These are phyloP conservation scores for Lycium barbarum DNA, from an alignment of 257 asterid genomes.

Conservation along the genomic window DNA sequence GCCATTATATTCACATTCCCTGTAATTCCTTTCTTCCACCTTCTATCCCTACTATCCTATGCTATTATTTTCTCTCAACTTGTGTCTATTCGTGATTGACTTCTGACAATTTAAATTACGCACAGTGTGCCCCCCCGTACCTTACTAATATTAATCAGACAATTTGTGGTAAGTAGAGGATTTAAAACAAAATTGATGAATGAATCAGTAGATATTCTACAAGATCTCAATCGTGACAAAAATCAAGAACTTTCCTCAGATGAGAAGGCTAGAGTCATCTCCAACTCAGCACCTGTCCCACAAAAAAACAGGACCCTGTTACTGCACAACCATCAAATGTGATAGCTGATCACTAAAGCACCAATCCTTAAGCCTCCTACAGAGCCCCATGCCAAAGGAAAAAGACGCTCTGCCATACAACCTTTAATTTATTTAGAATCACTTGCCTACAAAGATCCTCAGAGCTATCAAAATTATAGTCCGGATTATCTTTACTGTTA, in stretches of 20 bases:
- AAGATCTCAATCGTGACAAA: background rate
- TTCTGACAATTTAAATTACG: background rate
- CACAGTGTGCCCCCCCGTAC: background rate
- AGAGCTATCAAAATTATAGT: conserved; percentile 6
- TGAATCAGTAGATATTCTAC: background rate
- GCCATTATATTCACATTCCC: background rate
- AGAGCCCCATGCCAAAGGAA: background rate
- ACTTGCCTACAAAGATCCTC: background rate
- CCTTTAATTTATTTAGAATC: background rate
- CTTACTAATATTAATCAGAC: background rate
- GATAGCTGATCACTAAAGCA: background rate
- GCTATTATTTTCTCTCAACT: conserved; percentile 5
- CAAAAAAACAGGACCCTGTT: conserved; percentile 5
- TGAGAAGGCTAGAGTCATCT: conserved; percentile 26
- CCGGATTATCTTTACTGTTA: background rate
- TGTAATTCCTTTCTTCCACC: background rate
- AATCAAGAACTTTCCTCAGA: background rate
- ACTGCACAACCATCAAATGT: background rate
- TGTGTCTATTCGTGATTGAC: background rate
- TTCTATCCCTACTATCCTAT: background rate
- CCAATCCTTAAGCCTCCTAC: background rate
- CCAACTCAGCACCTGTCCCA: conserved; percentile 25
- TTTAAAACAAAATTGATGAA: background rate
- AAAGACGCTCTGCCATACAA: conserved; percentile 6
- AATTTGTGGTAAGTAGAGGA: background rate